Percentiles rank a stretch among this genome's conserved stretches.
Evolutionary conservation across 2,329 filamentous ascomycete genomes (phyloP).

Genomic region (Aspergillus awamori): DNA sequence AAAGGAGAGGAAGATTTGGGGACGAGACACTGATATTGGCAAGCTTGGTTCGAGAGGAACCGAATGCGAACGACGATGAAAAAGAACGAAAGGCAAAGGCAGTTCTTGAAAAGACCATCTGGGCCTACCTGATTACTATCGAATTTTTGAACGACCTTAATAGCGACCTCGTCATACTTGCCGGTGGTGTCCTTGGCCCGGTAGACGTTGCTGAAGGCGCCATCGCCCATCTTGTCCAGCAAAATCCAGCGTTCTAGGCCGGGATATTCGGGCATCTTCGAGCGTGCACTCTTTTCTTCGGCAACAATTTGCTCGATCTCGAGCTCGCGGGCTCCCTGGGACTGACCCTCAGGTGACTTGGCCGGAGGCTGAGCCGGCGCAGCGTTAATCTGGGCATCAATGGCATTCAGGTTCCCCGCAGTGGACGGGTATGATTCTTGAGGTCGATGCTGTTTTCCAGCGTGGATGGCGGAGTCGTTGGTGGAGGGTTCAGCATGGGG

Average conservation of each 20-base stretch:
- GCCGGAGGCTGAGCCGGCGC: conserved; percentile 59
- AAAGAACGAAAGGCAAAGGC: conserved; percentile 23
- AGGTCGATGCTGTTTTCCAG: conserved; percentile 62
- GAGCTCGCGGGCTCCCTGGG: conserved; percentile 54
- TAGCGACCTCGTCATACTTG: conserved; percentile 78
- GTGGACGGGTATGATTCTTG: conserved; percentile 51
- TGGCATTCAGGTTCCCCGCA: conserved; percentile 63
- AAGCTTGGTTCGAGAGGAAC: no score
- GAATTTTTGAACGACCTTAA: conserved; percentile 98
- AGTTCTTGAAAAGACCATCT: neutral
- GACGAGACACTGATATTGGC: no score
- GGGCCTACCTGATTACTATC: conserved; percentile 91
- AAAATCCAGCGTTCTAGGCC: conserved; percentile 84
- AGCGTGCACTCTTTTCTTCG: conserved; percentile 84
- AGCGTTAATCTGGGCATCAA: conserved; percentile 64
- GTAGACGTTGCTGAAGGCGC: conserved; percentile 98
- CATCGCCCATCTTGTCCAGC: conserved; percentile 97
- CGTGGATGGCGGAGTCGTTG: conserved; percentile 65
- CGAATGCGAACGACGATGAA: conserved; percentile 14
- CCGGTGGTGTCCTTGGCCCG: conserved; percentile 76
- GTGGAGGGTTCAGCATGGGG: conserved; percentile 65
- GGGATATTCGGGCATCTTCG: conserved; percentile 83
- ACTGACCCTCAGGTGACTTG: conserved; percentile 57
- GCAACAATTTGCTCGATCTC: conserved; percentile 84
- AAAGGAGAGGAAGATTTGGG: conserved; percentile 18